Conservation (phyloP, 805 yeast genomes). For the Lachancea kluyveri region DNA sequence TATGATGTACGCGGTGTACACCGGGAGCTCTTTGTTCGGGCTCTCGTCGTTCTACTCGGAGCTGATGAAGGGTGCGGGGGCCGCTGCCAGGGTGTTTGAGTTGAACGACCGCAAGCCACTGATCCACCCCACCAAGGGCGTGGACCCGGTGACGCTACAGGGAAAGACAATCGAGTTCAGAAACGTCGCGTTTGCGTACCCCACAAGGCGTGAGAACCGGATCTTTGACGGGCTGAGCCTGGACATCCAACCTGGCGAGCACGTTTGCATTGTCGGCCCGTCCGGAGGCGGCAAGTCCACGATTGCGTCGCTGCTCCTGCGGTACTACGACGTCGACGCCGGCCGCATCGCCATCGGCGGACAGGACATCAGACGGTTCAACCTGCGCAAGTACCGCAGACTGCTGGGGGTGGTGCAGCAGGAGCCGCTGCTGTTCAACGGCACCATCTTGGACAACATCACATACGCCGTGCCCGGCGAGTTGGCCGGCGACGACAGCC, state of each 20-base stretch:
- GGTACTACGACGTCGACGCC: constrained; percentile 72
- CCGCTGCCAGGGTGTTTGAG: constrained; percentile 87
- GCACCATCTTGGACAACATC: constrained; percentile 77
- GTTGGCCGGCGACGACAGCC: constrained; percentile 51
- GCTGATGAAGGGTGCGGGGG: constrained; percentile 95
- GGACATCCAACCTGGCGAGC: constrained; percentile 69
- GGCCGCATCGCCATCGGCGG: constrained; percentile 67
- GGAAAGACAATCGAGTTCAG: constrained; percentile 46
- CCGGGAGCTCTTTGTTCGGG: constrained; percentile 90
- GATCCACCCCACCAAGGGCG: constrained; percentile 63
- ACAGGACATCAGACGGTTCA: constrained; percentile 54
- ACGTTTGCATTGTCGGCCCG: constrained; percentile 94
- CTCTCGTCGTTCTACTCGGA: constrained; percentile 88
- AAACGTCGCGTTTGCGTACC: constrained; percentile 68
- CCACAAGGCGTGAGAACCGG: constrained; percentile 68
- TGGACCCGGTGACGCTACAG: constrained; percentile 25
- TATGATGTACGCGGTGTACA: constrained; percentile 91
- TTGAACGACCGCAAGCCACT: constrained; percentile 70
- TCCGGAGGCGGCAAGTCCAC: constrained; percentile 96
- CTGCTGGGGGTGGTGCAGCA: constrained; percentile 88
- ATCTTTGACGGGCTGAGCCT: constrained; percentile 61
- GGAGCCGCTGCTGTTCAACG: constrained; percentile 85
- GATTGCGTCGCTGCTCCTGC: constrained; percentile 64
- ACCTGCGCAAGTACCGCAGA: constrained; percentile 65
- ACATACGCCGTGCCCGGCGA: constrained; percentile 54